Conservation (phyloP, 1,284 basidiomycete species). For the Puccinia polysora region DNA sequence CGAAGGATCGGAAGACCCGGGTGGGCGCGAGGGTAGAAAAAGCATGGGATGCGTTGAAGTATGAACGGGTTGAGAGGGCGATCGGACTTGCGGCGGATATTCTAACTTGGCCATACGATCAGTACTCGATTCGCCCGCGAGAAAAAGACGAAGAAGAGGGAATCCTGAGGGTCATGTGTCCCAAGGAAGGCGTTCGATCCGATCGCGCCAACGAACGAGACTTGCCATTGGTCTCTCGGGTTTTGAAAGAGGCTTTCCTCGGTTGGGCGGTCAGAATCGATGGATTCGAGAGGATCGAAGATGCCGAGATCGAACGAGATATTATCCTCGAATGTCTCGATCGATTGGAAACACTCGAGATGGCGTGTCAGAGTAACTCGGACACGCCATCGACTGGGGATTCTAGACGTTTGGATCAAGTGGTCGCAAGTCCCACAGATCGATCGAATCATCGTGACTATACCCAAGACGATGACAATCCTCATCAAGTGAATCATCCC, state of each 20-base stretch:
- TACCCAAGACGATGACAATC: no score
- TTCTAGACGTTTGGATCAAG: no score
- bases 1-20: neutral
- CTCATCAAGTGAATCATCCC: no score
- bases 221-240: neutral
- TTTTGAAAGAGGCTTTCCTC: conserved; percentile 14
- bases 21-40: neutral
- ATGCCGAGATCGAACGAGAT: conserved; percentile 21
- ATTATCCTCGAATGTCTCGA: conserved; percentile 24
- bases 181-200: no score
- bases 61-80: conserved; percentile 20
- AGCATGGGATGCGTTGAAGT: conserved; percentile 1
- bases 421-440: no score
- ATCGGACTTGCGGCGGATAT: conserved; percentile 17
- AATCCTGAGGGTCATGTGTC: neutral
- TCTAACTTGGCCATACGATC: conserved; percentile 10
- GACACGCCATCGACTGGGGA: no score
- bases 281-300: conserved; percentile 8
- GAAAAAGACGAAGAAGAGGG: neutral
- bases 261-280: conserved; percentile 15
- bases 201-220: no score
- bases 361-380: neutral
- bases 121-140: neutral
- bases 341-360: neutral
- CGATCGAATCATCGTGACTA: no score